phyloP scores from a whole-genome alignment of 202 grass and related monocot genomes.

The Brachypodium distachyon region DNA sequence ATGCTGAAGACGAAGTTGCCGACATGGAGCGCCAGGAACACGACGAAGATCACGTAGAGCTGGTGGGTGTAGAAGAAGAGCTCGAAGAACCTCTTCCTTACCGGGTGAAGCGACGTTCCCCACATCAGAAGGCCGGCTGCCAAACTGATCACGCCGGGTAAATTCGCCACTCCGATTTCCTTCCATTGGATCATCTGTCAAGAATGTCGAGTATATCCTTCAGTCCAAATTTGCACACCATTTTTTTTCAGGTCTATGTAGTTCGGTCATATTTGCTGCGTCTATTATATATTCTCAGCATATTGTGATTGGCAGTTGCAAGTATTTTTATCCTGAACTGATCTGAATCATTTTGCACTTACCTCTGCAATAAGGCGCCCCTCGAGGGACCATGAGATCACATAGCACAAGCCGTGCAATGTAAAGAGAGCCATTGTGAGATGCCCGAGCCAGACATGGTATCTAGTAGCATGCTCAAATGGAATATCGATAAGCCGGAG shows the following conservation, averaged over 20 bases:
- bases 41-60: slow-evolving; percentile 75
- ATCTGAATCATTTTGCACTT: slow-evolving; percentile 19
- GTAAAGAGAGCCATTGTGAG: slow-evolving; percentile 99
- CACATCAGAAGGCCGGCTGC: slow-evolving; percentile 84
- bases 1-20: slow-evolving; percentile 82
- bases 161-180: slow-evolving; percentile 65
- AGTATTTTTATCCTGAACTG: neutral
- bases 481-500: slow-evolving; percentile 90
- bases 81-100: slow-evolving; percentile 88
- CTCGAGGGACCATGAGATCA: slow-evolving; percentile 44
- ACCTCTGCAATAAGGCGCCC: slow-evolving; percentile 46
- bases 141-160: slow-evolving; percentile 92
- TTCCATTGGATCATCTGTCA: slow-evolving; percentile 65
- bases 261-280: neutral
- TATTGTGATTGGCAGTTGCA: neutral
- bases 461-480: slow-evolving; percentile 96
- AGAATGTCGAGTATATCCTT: neutral
- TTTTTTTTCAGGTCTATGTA: neutral
- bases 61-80: slow-evolving; percentile 99
- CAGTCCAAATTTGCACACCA: neutral
- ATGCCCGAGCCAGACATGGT: slow-evolving; percentile 96
- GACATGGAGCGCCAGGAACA: slow-evolving; percentile 79
- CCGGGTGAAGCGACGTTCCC: slow-evolving; percentile 74
- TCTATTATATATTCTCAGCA: neutral
- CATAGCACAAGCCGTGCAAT: slow-evolving; percentile 67